Base-by-base conservation (phyloP, 306 rosid species). In the Vigna nakashimae region DNA sequence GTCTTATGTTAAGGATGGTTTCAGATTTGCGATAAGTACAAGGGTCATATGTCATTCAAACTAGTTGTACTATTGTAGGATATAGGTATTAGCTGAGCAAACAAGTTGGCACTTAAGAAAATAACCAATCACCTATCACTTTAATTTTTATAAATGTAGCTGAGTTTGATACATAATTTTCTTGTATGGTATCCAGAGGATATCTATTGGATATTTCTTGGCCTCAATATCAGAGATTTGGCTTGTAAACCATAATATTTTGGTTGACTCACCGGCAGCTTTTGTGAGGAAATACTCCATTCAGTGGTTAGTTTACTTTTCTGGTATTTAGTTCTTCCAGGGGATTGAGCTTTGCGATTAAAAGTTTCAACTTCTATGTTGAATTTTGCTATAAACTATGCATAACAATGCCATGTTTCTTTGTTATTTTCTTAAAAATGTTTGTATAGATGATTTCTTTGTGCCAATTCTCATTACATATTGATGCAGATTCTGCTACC, bases 161-260 rank as follows among this genome's bases (percentile, higher is more conserved):
- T 52, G 34, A 46, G 9, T 77, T 57, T 12, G 13, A 78, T 79
- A 48, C 36, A 60, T 30, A 57, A 62, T 76, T 67, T 84, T 49
- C 24, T 51, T 65, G 36, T 38, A 45, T 65, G 11, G 81, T 58
- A 73, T 77, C 72, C 91, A 91, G 94, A 88, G 97, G 88, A 88
- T 91, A 85, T 85, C 97, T 52, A 66, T 91, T 83, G 97, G 92
- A 76, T 91, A 90, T 81, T 83, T 90, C 84, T 68, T 91, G 71
- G 97, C 87, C 63, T 88, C 97, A 66, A 65, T 88, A 58, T 85
- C 90, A 3, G 91, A 91, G 89, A 90, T 91, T 83, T 90, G 92
- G 94, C 85, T 90, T 69, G 90, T 90, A 63, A 87, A 82, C 60
- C 78, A 77, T 65, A 82, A 69, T 56, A 79, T 68, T 68, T 51